phyloP scores from a whole-genome alignment of 805 yeast species.

The Yarrowia keelungensis region DNA sequence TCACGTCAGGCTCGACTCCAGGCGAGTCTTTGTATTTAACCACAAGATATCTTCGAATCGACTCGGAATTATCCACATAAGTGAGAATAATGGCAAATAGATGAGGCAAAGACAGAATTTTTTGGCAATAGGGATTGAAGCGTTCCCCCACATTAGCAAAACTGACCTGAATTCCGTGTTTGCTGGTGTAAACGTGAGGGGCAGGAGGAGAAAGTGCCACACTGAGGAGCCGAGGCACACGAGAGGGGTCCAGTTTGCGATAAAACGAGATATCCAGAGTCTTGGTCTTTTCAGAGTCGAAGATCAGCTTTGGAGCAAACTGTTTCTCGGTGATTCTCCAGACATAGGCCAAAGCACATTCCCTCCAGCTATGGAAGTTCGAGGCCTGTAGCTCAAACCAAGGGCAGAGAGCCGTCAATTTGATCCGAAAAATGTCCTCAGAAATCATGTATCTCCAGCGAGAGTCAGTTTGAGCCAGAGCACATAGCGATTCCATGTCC shows the following conservation, averaged over 20 bases:
- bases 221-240: too few species aligned
- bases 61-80: not conserved
- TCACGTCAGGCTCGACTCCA: not conserved
- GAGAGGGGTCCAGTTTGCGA: not conserved
- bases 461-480: not conserved
- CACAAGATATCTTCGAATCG: not conserved
- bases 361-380: not conserved
- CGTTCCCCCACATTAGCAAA: not conserved
- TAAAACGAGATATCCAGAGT: not conserved
- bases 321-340: not conserved
- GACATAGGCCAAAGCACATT: slow-evolving; percentile 1
- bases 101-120: slow-evolving; percentile 8
- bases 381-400: slow-evolving; percentile 7
- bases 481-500: not conserved
- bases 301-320: not conserved
- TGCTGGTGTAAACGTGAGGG: slow-evolving; percentile 2
- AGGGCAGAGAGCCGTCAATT: not conserved
- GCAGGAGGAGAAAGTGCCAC: not conserved
- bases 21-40: slow-evolving; percentile 1
- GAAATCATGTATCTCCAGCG: not conserved
- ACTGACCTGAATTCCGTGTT: slow-evolving; percentile 8
- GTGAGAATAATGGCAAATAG: not conserved
- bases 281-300: not conserved
- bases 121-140: not conserved
- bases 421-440: not conserved